Base-by-base conservation (phyloP, 768 basidiomycete species). In the Russula griseocarnosa region DNA sequence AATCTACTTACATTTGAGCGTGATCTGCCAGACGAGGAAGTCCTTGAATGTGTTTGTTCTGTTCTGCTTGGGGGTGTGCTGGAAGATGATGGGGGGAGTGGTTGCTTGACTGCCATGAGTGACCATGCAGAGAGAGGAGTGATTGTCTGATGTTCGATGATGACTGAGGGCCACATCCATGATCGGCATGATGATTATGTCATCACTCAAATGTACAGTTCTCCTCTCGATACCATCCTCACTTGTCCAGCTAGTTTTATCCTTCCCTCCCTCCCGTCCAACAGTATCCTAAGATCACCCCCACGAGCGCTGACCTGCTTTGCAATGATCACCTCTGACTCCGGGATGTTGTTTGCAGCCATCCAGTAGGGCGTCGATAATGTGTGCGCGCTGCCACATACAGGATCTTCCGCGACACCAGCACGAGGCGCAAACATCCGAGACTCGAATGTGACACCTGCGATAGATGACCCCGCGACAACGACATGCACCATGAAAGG, bases 281-380 rank as follows among this genome's bases (percentile, higher is more conserved):
- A 42, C 47, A 32, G 1, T 50, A 67, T 57, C 28, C 28, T 34
- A n/a, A 67, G 49, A 0, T 67, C 60, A 4, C 67, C 67, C 10
- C 46, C 67, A 42, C 63, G 59, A 16, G 44, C 11, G 42, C 67
- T 67, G 32, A 65, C 67, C 32, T 67, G 67, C 22, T 55, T 61
- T 26, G 53, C 64, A 22, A 44, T 8, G 18, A 67, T n/a, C 5
- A 22, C 44, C 0, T 36, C 49, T 0, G 50, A 40, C 5, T 36
- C 42, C 0, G 50, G 32, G 3, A 61, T 11, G 10, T 26, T 38
- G 3, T 52, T 59, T 47, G 52, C 44, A 3, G 8, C 22, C 46
- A 54, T 55, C 78, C 73, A 76, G 66, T 73, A 76, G 1, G 71
- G 69, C n/a, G 69, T 68, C 20, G 74, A 58, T 3, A 72, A 40